phyloP scores from a whole-genome alignment of 2,329 filamentous ascomycete species.

The Claviceps fusiformis region DNA sequence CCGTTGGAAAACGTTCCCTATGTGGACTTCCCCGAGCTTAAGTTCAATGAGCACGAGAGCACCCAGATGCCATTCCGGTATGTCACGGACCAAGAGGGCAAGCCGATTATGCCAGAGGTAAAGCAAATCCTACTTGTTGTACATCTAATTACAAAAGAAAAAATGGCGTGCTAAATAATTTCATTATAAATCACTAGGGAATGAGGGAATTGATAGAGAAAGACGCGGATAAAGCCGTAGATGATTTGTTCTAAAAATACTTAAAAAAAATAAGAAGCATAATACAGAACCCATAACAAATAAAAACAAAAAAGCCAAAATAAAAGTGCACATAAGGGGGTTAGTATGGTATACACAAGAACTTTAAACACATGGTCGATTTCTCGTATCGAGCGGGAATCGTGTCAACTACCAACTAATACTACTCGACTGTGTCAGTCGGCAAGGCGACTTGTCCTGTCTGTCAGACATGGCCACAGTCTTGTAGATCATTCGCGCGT shows the following conservation, averaged over 20 bases:
- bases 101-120: conserved; percentile 86
- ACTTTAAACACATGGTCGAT: not conserved
- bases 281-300: not conserved
- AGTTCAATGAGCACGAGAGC: conserved; percentile 81
- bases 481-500: not conserved
- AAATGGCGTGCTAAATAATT: conserved; percentile 11
- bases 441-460: not conserved
- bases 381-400: not conserved
- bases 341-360: not conserved
- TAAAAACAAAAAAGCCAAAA: not conserved
- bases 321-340: not conserved
- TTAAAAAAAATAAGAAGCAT: not conserved
- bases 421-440: not conserved
- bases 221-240: conserved; percentile 83
- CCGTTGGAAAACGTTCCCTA: conserved; percentile 68
- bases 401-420: not conserved
- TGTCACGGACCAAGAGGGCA: conserved; percentile 58
- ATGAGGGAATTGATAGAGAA: conserved; percentile 91
- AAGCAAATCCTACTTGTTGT: conserved; percentile 15
- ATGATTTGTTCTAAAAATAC: conserved; percentile 56
- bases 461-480: not conserved
- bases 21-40: conserved; percentile 77
- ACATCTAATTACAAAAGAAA: too few relatives aligned
- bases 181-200: conserved; percentile 42
- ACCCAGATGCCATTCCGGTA: conserved; percentile 98